Percentiles rank a stretch among this genome's conserved stretches.
These are phyloP conservation scores for Sedum album DNA, from an alignment of 164 flowering plant species.

Conservation along the genomic window DNA sequence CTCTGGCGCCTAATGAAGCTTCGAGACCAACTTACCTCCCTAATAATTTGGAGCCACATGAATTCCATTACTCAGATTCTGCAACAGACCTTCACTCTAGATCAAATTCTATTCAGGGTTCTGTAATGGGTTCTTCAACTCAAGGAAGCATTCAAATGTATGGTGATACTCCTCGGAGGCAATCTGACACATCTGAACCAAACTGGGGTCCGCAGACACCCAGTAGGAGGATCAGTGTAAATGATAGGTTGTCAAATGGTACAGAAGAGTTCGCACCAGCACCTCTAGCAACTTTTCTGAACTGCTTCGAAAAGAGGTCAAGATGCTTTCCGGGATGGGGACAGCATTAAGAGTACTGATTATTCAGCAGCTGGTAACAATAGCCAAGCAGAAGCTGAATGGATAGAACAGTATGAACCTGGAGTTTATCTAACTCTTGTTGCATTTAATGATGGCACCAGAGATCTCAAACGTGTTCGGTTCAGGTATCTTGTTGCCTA, in stretches of 20 bases:
- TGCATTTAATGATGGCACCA: constrained; percentile 60
- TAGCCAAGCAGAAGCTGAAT: constrained; percentile 60
- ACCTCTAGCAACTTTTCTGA: constrained; percentile 19
- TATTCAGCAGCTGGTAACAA: constrained; percentile 18
- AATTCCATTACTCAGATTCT: constrained; percentile 22
- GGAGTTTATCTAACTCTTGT: constrained; percentile 82
- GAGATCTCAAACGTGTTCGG: constrained; percentile 83
- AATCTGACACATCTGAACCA: constrained; percentile 15
- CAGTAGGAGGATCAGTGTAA: constrained; percentile 25
- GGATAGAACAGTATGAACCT: constrained; percentile 86
- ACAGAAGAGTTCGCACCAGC: constrained; percentile 19
- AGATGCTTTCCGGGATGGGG: constrained; percentile 30
- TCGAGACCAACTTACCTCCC: constrained; percentile 28
- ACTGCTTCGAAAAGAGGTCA: constrained; percentile 25
- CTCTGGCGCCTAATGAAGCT: constrained; percentile 48
- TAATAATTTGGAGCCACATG: constrained; percentile 47
- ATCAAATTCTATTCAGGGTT: constrained; percentile 28
- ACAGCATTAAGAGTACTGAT: constrained; percentile 25
- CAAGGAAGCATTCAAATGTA: constrained; percentile 12
- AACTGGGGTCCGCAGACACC: constrained; percentile 14
- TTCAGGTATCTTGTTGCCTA: constrained; percentile 52
- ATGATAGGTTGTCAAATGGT: constrained; percentile 29
- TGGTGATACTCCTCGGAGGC: constrained; percentile 19
- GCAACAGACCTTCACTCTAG: constrained; percentile 34
- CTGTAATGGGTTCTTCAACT: constrained; percentile 24